Percentiles rank a stretch among this genome's conserved stretches.
Evolutionary conservation across 805 yeast species (phyloP).

Genomic region (Teunomyces cretensis): DNA sequence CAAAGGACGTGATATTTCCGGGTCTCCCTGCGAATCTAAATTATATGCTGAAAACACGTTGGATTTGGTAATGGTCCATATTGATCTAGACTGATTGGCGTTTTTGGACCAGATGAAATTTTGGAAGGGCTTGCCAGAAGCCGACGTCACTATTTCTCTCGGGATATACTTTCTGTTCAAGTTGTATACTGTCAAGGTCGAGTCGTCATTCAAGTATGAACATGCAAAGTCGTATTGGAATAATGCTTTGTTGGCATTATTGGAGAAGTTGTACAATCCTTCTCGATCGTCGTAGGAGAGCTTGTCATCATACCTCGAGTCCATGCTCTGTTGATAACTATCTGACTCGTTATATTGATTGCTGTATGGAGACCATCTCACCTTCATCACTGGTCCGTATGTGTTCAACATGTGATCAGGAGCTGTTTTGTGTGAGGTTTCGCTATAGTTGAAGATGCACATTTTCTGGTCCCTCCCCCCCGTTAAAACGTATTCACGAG

Average conservation of each 20-base stretch:
- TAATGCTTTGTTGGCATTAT: constrained; percentile 25
- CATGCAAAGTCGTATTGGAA: constrained; percentile 68
- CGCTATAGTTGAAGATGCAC: constrained; percentile 66
- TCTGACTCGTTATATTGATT: constrained; percentile 13
- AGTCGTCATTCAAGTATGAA: constrained; percentile 71
- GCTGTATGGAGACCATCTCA: constrained; percentile 55
- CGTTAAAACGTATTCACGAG: constrained; percentile 73
- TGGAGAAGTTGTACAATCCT: constrained; percentile 20
- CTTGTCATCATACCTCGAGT: constrained; percentile 20
- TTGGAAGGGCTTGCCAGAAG: constrained; percentile 41
- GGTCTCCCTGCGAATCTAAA: constrained; percentile 20
- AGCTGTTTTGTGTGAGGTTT: constrained; percentile 15
- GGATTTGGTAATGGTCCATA: constrained; percentile 43
- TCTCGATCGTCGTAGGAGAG: constrained; percentile 18
- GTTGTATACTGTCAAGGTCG: constrained; percentile 67
- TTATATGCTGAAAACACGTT: constrained; percentile 38
- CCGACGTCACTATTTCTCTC: constrained; percentile 57
- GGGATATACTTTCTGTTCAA: constrained; percentile 74
- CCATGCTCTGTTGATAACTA: constrained; percentile 8
- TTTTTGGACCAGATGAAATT: constrained; percentile 44
- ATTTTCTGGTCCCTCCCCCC: constrained; percentile 91
- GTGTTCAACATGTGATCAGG: constrained; percentile 76
- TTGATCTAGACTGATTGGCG: constrained; percentile 17
- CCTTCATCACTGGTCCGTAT: constrained; percentile 76
- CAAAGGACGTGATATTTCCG: constrained; percentile 34